Evolutionary conservation across 2,329 filamentous ascomycete species (phyloP).

Genomic region (Magnaporthiopsis incrustans): DNA sequence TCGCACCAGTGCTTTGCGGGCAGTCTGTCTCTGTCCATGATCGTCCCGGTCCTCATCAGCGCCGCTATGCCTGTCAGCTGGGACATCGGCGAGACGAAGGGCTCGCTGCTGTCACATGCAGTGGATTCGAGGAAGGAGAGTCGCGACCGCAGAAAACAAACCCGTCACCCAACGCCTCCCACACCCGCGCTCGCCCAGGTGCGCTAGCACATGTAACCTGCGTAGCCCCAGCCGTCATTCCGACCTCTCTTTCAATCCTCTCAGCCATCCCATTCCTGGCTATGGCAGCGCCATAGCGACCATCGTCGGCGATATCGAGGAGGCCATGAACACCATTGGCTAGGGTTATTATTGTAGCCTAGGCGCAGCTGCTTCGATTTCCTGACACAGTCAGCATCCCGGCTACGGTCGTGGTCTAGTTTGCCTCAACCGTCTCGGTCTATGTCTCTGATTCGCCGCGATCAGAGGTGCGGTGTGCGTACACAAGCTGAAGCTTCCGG

Average conservation of each 20-base stretch:
- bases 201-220: no score
- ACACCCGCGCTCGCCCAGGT: no score
- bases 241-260: not conserved
- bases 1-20: not conserved
- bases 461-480: slow-evolving; percentile 16
- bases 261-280: slow-evolving; percentile 18
- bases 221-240: no score
- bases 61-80: not conserved
- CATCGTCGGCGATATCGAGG: slow-evolving; percentile 52
- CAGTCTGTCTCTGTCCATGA: not conserved
- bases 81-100: not conserved
- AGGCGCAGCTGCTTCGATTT: slow-evolving; percentile 60
- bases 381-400: slow-evolving; percentile 51
- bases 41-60: no score
- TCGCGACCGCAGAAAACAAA: not conserved
- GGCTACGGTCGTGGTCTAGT: slow-evolving; percentile 38
- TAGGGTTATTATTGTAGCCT: slow-evolving; percentile 56
- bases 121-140: not conserved
- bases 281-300: slow-evolving; percentile 43
- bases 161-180: no score
- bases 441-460: slow-evolving; percentile 34
- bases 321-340: slow-evolving; percentile 59
- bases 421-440: slow-evolving; percentile 40
- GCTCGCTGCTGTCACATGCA: not conserved
- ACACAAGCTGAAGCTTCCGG: not conserved